phyloP scores from a whole-genome alignment of 2,329 filamentous ascomycete genomes.

The Xylaria sp. region DNA sequence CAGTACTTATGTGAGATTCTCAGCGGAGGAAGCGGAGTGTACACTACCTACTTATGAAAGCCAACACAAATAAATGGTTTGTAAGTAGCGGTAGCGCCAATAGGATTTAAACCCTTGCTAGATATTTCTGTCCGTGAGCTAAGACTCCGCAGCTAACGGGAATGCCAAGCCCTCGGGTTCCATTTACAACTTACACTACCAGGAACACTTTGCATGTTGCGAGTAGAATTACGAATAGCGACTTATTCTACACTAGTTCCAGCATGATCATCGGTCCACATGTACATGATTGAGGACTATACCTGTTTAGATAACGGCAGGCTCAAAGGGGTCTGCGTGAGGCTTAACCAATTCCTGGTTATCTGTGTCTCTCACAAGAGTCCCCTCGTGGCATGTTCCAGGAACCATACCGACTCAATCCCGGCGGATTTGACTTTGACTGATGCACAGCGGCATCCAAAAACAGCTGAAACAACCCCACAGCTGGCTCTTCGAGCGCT shows the following conservation, averaged over 20 bases:
- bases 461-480: slow-evolving; percentile 26
- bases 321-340: background rate
- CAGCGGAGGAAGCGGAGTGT: background rate
- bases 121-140: background rate
- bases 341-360: background rate
- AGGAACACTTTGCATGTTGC: slow-evolving; percentile 7
- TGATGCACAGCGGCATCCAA: slow-evolving; percentile 1
- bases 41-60: background rate
- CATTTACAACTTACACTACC: background rate
- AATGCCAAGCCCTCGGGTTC: slow-evolving; percentile 8
- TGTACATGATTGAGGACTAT: slow-evolving; percentile 5
- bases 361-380: background rate
- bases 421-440: background rate
- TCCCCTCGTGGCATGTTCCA: slow-evolving; percentile 5
- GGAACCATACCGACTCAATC: background rate
- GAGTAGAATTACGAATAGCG: slow-evolving; percentile 4
- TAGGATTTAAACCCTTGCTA: background rate
- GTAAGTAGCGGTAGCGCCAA: background rate
- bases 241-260: background rate
- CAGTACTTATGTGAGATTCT: background rate
- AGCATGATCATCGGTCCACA: background rate
- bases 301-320: background rate
- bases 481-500: background rate
- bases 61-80: background rate
- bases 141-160: slow-evolving; percentile 12